Conservation (phyloP, 331 rosid genomes). For the Acacia concinna region DNA sequence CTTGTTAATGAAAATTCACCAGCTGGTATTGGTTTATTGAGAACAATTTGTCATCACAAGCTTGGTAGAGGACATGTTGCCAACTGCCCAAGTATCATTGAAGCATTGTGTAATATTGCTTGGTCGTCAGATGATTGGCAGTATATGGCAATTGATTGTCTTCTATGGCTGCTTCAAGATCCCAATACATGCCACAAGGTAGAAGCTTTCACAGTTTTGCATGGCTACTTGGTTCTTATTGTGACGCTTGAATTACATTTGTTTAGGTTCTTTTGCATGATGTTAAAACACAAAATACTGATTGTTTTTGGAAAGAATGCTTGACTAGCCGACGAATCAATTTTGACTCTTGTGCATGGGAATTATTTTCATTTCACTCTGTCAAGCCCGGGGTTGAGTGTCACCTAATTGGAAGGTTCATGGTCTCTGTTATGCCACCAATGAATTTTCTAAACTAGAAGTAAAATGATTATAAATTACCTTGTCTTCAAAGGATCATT, state of each 20-base stretch:
- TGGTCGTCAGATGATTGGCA: slow-evolving; percentile 99
- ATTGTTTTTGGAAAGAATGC: slow-evolving; percentile 21
- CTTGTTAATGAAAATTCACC: slow-evolving; percentile 98
- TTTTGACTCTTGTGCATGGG: slow-evolving; percentile 15
- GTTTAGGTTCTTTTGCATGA: slow-evolving; percentile 15
- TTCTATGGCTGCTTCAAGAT: slow-evolving; percentile 93
- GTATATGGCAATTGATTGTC: slow-evolving; percentile 98
- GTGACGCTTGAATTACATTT: slow-evolving; percentile 1
- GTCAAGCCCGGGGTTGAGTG: slow-evolving; percentile 10
- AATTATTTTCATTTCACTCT: slow-evolving; percentile 6
- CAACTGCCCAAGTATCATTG: slow-evolving; percentile 72
- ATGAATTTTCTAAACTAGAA: slow-evolving; percentile 9
- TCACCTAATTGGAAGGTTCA: slow-evolving; percentile 6
- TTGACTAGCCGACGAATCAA: slow-evolving; percentile 1
- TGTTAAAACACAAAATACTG: slow-evolving; percentile 2
- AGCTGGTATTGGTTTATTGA: slow-evolving; percentile 88
- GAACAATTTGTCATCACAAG: slow-evolving; percentile 97
- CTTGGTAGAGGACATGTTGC: slow-evolving; percentile 95
- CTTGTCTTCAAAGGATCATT: slow-evolving; percentile 3
- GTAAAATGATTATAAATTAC: background rate
- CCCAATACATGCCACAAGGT: slow-evolving; percentile 86
- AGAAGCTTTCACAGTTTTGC: slow-evolving; percentile 15
- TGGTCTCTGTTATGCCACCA: background rate
- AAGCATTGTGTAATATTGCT: slow-evolving; percentile 87
- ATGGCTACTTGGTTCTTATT: slow-evolving; percentile 2